Percentiles rank a stretch among this genome's conserved stretches.
phyloP scores from a whole-genome alignment of 495 filamentous ascomycete genomes.

The Chaetomium fimeti region DNA sequence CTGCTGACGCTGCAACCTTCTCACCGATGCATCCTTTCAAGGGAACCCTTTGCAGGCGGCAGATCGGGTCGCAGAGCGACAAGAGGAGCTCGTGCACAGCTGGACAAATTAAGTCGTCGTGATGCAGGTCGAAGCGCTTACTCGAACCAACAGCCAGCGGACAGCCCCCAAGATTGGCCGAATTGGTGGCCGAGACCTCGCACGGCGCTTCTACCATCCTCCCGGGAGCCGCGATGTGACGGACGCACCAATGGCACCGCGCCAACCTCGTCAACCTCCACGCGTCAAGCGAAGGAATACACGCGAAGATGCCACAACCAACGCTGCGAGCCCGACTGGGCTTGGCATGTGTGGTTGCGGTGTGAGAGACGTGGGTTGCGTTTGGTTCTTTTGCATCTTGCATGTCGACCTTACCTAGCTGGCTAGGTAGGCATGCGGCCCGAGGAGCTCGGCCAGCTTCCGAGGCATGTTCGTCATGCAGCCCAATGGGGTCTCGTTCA shows the following conservation, averaged over 20 bases:
- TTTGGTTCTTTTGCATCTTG: neutral
- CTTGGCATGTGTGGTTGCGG: constrained; percentile 10
- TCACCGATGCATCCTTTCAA: neutral
- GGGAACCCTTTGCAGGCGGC: constrained; percentile 7
- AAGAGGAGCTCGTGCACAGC: neutral
- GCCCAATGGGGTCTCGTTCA: too few relatives aligned
- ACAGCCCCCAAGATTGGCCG: constrained; percentile 4
- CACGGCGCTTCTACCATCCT: constrained; percentile 21
- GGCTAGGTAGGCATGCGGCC: constrained; percentile 1
- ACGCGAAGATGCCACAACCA: neutral
- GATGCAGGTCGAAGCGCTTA: constrained; percentile 15
- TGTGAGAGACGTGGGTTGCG: neutral
- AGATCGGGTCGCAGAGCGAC: constrained; percentile 8
- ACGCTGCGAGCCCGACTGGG: neutral
- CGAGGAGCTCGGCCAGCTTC: neutral
- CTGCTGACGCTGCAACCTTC: constrained; percentile 3
- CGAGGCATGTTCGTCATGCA: neutral
- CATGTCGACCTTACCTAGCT: too few relatives aligned
- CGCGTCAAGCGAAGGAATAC: constrained; percentile 4
- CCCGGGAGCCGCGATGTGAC: constrained; percentile 9
- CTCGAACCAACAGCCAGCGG: constrained; percentile 21
- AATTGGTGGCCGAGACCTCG: constrained; percentile 9
- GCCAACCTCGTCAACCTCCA: neutral
- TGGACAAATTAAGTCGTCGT: constrained; percentile 18
- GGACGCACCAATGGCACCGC: constrained; percentile 5